Conservation (phyloP, 2,329 filamentous ascomycete genomes). For the Botrytis squamosa region DNA sequence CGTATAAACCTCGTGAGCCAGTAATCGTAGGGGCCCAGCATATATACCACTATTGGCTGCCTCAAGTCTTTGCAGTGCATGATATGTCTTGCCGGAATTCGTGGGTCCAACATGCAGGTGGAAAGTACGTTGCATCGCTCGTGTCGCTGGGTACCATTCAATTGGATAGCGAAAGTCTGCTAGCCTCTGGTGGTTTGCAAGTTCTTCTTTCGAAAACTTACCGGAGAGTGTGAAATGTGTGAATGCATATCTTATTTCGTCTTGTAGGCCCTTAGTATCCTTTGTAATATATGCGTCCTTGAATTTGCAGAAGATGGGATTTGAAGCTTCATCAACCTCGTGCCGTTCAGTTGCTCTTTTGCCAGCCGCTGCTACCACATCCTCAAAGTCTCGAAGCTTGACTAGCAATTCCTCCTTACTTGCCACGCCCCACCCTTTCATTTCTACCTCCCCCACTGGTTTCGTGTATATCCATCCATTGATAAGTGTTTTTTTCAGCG, state of each 20-base stretch:
- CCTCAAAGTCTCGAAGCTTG: background rate
- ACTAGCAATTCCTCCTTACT: background rate
- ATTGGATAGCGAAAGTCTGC: slow-evolving; percentile 85
- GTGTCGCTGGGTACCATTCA: slow-evolving; percentile 88
- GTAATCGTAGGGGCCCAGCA: slow-evolving; percentile 80
- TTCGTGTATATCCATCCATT: background rate
- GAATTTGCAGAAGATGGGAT: slow-evolving; percentile 41
- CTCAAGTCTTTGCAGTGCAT: slow-evolving; percentile 83
- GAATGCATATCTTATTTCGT: slow-evolving; percentile 67
- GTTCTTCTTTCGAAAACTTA: slow-evolving; percentile 45
- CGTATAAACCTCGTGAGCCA: slow-evolving; percentile 94
- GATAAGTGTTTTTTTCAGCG: background rate
- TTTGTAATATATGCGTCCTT: slow-evolving; percentile 57
- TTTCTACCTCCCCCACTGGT: background rate
- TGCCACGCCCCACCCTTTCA: background rate
- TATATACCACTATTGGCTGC: slow-evolving; percentile 76
- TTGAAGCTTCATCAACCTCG: slow-evolving; percentile 23
- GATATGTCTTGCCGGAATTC: slow-evolving; percentile 97
- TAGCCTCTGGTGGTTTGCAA: slow-evolving; percentile 54
- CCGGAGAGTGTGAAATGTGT: slow-evolving; percentile 36
- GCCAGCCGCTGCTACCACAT: background rate
- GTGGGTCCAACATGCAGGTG: slow-evolving; percentile 95
- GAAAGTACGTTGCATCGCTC: slow-evolving; percentile 75
- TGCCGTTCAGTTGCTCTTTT: slow-evolving; percentile 24
- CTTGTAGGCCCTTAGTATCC: slow-evolving; percentile 51